Conservation (phyloP, 1,284 basidiomycete genomes). For the Rhodotorula sp. region DNA sequence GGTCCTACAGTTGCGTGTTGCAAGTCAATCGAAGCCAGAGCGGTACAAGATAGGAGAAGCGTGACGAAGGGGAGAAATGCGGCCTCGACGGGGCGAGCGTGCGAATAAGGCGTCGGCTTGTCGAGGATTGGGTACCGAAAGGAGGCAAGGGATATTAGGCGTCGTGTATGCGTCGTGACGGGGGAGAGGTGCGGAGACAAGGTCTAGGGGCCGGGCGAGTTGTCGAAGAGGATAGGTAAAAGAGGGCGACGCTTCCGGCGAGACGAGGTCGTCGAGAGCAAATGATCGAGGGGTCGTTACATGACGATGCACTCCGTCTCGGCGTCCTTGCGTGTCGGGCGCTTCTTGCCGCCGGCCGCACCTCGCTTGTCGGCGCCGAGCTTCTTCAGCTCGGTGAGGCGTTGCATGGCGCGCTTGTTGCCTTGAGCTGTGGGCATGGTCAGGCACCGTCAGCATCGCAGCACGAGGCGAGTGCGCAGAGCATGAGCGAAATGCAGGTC, state of each 20-base stretch:
- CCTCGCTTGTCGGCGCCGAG: conserved; percentile 44
- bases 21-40: too few species aligned
- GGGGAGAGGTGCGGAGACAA: background rate
- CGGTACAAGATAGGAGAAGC: too few species aligned
- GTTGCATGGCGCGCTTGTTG: conserved; percentile 90
- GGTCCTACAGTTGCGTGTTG: too few species aligned
- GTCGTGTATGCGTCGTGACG: background rate
- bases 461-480: background rate
- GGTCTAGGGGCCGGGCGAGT: background rate
- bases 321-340: conserved; percentile 87
- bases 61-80: too few species aligned
- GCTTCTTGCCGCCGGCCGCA: conserved; percentile 54
- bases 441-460: background rate
- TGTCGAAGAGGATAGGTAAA: too few species aligned
- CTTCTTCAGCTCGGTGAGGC: conserved; percentile 72
- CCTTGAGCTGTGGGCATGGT: conserved; percentile 70
- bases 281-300: conserved; percentile 4
- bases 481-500: background rate
- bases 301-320: conserved; percentile 82
- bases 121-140: too few species aligned
- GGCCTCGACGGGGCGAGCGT: too few species aligned
- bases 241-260: background rate
- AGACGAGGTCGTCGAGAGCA: background rate
- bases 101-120: too few species aligned
- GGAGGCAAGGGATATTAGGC: background rate